Percentiles rank a stretch among this genome's conserved stretches.
These are phyloP conservation scores for Cyclotella cryptica DNA, from an alignment of 108 stramenopile species.

Conservation along the genomic window DNA sequence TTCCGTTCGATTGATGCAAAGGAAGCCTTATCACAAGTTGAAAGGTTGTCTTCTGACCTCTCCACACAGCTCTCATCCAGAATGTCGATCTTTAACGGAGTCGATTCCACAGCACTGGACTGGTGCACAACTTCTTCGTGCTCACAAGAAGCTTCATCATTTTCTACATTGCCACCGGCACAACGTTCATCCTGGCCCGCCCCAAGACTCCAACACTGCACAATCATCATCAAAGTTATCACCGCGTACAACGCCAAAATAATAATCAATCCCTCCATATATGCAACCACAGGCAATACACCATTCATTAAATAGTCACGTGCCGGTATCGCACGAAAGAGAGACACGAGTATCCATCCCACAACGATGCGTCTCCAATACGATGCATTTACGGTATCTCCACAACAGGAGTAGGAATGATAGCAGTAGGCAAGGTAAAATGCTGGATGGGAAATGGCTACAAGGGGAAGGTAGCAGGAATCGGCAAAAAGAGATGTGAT, in stretches of 20 bases:
- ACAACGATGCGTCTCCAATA: background rate
- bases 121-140: no score
- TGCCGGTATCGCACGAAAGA: conserved; percentile 1
- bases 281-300: background rate
- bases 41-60: no score
- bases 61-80: no score
- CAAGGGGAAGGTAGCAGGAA: background rate
- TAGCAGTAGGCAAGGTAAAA: conserved; percentile 10
- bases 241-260: background rate
- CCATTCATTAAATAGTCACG: conserved; percentile 11
- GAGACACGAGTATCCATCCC: conserved; percentile 6
- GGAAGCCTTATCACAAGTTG: no score
- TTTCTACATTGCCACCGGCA: background rate
- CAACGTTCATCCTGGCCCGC: background rate
- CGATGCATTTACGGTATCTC: no score
- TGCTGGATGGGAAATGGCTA: conserved; percentile 12
- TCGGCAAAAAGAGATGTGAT: conserved; percentile 13
- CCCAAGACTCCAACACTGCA: conserved; percentile 14
- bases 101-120: no score
- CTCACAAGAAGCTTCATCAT: no score
- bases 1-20: background rate
- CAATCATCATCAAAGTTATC: background rate
- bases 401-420: background rate
- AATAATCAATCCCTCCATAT: conserved; percentile 1
- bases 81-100: no score